A percentile compares a stretch with the other conserved stretches of the same genome.
These are phyloP conservation scores for Artemisia argyi DNA, from an alignment of 129 eudicot genomes.

Conservation along the genomic window DNA sequence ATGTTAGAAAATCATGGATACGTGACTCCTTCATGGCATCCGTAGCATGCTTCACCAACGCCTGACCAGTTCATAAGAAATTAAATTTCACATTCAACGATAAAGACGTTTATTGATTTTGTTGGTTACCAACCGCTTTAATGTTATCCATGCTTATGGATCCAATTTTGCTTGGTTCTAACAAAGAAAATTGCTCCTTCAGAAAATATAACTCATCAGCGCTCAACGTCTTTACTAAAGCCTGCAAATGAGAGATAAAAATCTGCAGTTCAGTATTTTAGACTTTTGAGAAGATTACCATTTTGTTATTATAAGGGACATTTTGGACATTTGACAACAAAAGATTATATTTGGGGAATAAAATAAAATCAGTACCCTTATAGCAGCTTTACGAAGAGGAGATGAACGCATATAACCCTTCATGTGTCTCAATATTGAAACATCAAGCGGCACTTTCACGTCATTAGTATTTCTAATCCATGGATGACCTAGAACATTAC, in stretches of 20 bases:
- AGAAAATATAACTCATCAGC: constrained; percentile 67
- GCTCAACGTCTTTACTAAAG: constrained; percentile 76
- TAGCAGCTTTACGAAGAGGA: constrained; percentile 81
- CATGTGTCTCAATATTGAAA: constrained; percentile 66
- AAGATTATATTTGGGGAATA: background rate
- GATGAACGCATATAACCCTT: constrained; percentile 91
- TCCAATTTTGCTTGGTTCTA: constrained; percentile 79
- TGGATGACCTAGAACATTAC: constrained; percentile 70
- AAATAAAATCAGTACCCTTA: constrained; percentile 47
- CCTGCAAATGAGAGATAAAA: constrained; percentile 46
- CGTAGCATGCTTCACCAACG: constrained; percentile 77
- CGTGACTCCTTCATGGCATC: constrained; percentile 98
- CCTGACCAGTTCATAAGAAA: constrained; percentile 43
- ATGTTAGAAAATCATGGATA: constrained; percentile 62
- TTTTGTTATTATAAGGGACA: background rate
- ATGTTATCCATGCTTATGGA: constrained; percentile 77
- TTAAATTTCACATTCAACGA: constrained; percentile 7
- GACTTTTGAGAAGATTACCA: background rate
- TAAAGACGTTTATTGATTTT: background rate
- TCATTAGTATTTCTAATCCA: constrained; percentile 63
- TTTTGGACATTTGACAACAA: background rate
- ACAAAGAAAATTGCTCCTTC: constrained; percentile 68
- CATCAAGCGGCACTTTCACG: constrained; percentile 69
- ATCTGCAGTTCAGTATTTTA: background rate
- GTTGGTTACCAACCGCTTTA: constrained; percentile 55